Evolutionary conservation across 2,329 filamentous ascomycete species (phyloP).

Genomic region (Alternaria brassicicola): DNA sequence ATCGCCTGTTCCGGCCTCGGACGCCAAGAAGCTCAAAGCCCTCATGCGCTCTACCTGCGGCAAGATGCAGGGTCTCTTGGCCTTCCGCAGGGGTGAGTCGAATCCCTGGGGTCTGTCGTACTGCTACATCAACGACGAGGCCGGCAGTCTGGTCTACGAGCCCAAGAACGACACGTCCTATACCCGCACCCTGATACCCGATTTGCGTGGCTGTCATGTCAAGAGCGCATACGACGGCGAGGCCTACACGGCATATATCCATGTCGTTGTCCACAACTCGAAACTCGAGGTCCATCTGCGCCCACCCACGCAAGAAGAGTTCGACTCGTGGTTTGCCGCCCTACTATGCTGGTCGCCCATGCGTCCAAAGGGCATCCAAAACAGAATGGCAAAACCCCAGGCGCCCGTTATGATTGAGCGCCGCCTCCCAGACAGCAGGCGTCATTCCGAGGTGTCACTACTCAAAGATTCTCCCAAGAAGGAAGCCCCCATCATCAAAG

Average conservation of each 20-base stretch:
- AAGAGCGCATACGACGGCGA: conserved; percentile 57
- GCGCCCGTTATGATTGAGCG: conserved; percentile 47
- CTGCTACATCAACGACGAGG: conserved; percentile 78
- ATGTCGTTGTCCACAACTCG: conserved; percentile 60
- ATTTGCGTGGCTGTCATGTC: conserved; percentile 76
- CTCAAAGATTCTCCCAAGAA: conserved; percentile 70
- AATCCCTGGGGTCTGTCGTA: conserved; percentile 73
- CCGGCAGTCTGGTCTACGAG: conserved; percentile 76
- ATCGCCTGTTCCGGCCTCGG: conserved; percentile 60
- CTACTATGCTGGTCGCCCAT: conserved; percentile 82
- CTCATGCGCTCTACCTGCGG: conserved; percentile 80
- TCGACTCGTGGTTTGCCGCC: conserved; percentile 80
- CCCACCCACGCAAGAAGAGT: conserved; percentile 68
- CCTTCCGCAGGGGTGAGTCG: conserved; percentile 68
- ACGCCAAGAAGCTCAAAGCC: conserved; percentile 73
- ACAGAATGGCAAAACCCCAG: conserved; percentile 60
- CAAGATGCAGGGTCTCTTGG: conserved; percentile 78
- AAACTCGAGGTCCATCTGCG: conserved; percentile 68
- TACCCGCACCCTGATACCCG: conserved; percentile 67
- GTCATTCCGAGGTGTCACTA: conserved; percentile 58
- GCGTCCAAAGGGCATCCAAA: conserved; percentile 62
- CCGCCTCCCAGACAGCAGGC: conserved; percentile 49
- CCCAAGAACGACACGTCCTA: conserved; percentile 70
- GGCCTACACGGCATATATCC: conserved; percentile 57
- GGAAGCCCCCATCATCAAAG: conserved; percentile 87